A percentile compares a stretch with the other conserved stretches of the same genome.
These are phyloP conservation scores for Irpex lacteus DNA, from an alignment of 1,284 basidiomycete species.

Conservation along the genomic window DNA sequence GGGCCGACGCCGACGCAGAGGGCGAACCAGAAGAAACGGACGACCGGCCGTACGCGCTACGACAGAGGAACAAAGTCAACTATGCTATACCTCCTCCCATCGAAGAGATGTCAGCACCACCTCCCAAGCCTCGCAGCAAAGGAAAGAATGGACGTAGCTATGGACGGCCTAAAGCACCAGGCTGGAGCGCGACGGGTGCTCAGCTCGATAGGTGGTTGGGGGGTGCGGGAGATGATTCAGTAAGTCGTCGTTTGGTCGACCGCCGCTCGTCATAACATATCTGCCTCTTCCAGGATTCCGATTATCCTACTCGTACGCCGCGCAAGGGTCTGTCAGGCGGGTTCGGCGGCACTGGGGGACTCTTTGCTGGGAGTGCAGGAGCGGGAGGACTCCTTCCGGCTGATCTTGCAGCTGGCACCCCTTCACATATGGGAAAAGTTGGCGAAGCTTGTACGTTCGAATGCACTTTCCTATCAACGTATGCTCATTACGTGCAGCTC, in stretches of 20 bases:
- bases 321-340: constrained; percentile 59
- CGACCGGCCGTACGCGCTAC: constrained; percentile 57
- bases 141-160: constrained; percentile 29
- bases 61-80: constrained; percentile 65
- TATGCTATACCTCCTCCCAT: constrained; percentile 76
- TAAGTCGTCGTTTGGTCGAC: constrained; percentile 31
- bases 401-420: constrained; percentile 68
- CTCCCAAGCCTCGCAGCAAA: constrained; percentile 30
- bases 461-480: not conserved
- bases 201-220: constrained; percentile 77
- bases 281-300: constrained; percentile 56
- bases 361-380: constrained; percentile 54
- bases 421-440: constrained; percentile 81
- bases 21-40: constrained; percentile 29
- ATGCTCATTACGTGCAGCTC: constrained; percentile 41
- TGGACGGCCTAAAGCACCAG: constrained; percentile 46
- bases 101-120: constrained; percentile 59
- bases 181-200: constrained; percentile 75
- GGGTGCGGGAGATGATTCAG: constrained; percentile 67
- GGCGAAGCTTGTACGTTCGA: constrained; percentile 60
- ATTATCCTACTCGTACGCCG: constrained; percentile 61
- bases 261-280: constrained; percentile 2
- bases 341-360: constrained; percentile 34
- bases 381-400: constrained; percentile 53
- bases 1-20: constrained; percentile 45